phyloP scores from a whole-genome alignment of 176 grass and related monocot genomes.

The Hordeum vulgare region MorexV3_pseudomolecules_assembly NC_058520.1:191806098-191806597 shows the following conservation, averaged over 20 bases:
- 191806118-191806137: background rate
- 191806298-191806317: background rate
- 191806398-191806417: conserved; percentile 68
- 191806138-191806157: background rate
- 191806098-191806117: background rate
- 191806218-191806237: background rate
- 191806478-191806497: background rate
- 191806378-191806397: conserved; percentile 88
- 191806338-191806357: conserved; percentile 65
- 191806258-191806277: background rate
- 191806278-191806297: background rate
- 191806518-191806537: background rate
- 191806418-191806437: conserved; percentile 96
- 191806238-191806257: background rate
- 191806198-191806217: background rate
- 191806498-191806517: background rate
- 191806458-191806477: conserved; percentile 13
- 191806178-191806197: background rate
- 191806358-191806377: conserved; percentile 75
- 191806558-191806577: background rate
- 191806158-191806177: background rate
- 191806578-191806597: conserved; percentile 1
- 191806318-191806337: background rate
- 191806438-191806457: background rate
- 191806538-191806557: background rate